These are phyloP conservation scores for Epichloe scottii DNA, from an alignment of 2,329 filamentous ascomycete species.

Conservation along the genomic window DNA sequence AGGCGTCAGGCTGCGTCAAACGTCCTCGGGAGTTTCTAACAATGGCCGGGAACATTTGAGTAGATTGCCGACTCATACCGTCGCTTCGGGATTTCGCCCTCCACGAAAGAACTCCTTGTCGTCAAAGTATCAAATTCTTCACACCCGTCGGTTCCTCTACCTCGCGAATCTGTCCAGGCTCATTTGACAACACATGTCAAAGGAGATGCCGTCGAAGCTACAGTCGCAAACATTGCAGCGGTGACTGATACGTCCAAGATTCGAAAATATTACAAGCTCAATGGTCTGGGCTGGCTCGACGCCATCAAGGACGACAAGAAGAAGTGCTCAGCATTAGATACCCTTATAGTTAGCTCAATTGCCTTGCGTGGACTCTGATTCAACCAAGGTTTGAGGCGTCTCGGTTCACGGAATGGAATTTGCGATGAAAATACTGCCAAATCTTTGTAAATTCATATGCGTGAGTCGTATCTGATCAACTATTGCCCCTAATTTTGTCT, in stretches of 20 bases:
- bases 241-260: conserved; percentile 57
- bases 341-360: conserved; percentile 62
- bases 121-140: conserved; percentile 59
- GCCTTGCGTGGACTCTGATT: conserved; percentile 36
- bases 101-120: conserved; percentile 60
- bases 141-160: conserved; percentile 24
- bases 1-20: background rate
- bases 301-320: conserved; percentile 28
- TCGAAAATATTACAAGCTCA: conserved; percentile 78
- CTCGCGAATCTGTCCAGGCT: conserved; percentile 34
- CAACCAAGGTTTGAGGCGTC: too few relatives aligned
- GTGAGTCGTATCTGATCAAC: conserved; percentile 1
- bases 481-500: background rate
- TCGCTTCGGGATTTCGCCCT: conserved; percentile 66
- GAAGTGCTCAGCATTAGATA: conserved; percentile 48
- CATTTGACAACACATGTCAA: conserved; percentile 53
- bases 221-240: conserved; percentile 47
- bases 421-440: background rate
- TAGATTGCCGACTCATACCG: conserved; percentile 89
- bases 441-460: background rate
- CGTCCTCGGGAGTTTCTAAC: background rate
- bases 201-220: conserved; percentile 45
- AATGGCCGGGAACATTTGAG: background rate
- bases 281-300: conserved; percentile 40
- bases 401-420: background rate